Evolutionary conservation across 2,329 filamentous ascomycete species (phyloP).

Genomic region (Emmonsiellopsis sp.): DNA sequence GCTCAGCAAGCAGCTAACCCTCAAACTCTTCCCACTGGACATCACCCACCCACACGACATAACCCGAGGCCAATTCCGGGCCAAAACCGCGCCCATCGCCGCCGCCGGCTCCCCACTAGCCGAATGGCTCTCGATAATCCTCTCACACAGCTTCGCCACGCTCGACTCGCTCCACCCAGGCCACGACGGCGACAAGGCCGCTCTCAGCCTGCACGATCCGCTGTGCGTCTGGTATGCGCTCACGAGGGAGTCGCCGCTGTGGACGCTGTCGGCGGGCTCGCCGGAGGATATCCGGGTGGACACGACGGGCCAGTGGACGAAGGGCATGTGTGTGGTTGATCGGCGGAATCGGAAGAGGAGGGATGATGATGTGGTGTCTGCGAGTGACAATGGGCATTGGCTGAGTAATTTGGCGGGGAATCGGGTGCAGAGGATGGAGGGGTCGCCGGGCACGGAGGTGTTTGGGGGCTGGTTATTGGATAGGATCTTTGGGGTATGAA

Average conservation of each 20-base stretch:
- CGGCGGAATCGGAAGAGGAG: conserved; percentile 45
- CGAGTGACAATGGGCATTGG: conserved; percentile 70
- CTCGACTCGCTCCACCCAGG: conserved; percentile 55
- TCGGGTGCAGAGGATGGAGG: conserved; percentile 64
- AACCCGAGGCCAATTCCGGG: conserved; percentile 50
- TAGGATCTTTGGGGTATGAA: conserved; percentile 49
- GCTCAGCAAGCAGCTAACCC: conserved; percentile 54
- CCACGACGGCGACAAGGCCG: conserved; percentile 39
- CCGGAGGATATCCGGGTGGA: conserved; percentile 83
- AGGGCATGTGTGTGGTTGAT: conserved; percentile 84
- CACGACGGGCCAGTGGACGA: conserved; percentile 86
- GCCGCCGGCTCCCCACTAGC: conserved; percentile 62
- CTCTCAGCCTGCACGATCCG: conserved; percentile 66
- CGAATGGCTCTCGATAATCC: conserved; percentile 63
- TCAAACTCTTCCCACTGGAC: conserved; percentile 68
- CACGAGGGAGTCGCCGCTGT: conserved; percentile 33
- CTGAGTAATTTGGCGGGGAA: conserved; percentile 66
- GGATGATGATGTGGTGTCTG: conserved; percentile 46
- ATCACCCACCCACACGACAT: conserved; percentile 65
- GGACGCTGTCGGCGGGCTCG: conserved; percentile 39
- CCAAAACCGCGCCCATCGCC: conserved; percentile 47
- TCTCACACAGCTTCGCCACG: conserved; percentile 61
- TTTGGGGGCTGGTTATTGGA: conserved; percentile 61
- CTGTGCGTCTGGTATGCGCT: conserved; percentile 72
- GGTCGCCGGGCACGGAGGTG: conserved; percentile 56